Evolutionary conservation across 305 asterid species (phyloP).

Genomic region (Rubia tinctorum): DNA sequence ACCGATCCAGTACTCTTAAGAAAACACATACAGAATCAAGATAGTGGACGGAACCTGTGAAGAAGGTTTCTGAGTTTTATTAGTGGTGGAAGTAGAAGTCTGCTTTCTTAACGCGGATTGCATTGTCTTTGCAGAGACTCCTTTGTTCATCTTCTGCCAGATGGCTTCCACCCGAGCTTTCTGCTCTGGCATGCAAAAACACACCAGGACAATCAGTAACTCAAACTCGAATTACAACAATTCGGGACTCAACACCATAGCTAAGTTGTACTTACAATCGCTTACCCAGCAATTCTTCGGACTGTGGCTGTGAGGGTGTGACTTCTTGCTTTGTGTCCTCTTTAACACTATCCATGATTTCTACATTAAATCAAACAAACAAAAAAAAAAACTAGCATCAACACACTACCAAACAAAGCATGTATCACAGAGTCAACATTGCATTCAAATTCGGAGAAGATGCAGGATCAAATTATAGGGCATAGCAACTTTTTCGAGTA

Average conservation of each 20-base stretch:
- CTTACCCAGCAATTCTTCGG: slow-evolving; percentile 58
- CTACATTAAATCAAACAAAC: slow-evolving; percentile 2
- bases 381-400: not conserved
- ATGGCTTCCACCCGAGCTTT: slow-evolving; percentile 78
- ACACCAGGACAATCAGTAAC: slow-evolving; percentile 2
- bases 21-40: slow-evolving; percentile 25
- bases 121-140: slow-evolving; percentile 59
- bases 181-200: slow-evolving; percentile 47
- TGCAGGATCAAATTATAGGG: not conserved
- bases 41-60: slow-evolving; percentile 44
- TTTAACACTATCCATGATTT: slow-evolving; percentile 28
- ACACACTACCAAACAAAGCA: slow-evolving; percentile 2
- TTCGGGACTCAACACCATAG: not conserved
- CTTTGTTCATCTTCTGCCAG: slow-evolving; percentile 96
- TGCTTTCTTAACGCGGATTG: slow-evolving; percentile 47
- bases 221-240: not conserved
- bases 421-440: not conserved
- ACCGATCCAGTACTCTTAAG: not conserved
- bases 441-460: not conserved
- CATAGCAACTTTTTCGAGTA: not conserved
- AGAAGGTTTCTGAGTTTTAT: slow-evolving; percentile 34
- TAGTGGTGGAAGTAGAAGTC: slow-evolving; percentile 29
- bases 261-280: slow-evolving; percentile 3
- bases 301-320: slow-evolving; percentile 33
- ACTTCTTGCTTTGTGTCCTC: slow-evolving; percentile 42